Percentiles rank a stretch among this genome's conserved stretches.
phyloP scores from a whole-genome alignment of 345 rosid species.

The Eucalyptus decipiens region DNA sequence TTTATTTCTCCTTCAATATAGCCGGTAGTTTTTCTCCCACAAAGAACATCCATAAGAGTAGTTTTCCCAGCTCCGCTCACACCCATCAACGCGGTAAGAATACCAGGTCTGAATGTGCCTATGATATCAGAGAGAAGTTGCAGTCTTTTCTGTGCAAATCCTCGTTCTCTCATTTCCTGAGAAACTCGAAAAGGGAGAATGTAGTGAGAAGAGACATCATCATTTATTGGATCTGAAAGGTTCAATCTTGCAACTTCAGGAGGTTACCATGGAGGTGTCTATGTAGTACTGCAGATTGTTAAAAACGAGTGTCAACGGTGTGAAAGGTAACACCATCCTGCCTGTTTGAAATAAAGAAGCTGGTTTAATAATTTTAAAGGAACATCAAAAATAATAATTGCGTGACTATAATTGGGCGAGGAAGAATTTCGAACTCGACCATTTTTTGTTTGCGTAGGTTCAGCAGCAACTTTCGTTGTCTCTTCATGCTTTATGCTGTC shows the following conservation, averaged over 20 bases:
- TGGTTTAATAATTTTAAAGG: background rate
- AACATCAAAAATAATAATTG: background rate
- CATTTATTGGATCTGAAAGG: background rate
- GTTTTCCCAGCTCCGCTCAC: constrained; percentile 91
- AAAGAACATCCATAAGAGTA: constrained; percentile 73
- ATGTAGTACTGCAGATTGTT: constrained; percentile 45
- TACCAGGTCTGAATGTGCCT: constrained; percentile 67
- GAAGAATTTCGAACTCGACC: constrained; percentile 1
- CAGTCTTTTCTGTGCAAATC: constrained; percentile 30
- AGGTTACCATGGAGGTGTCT: constrained; percentile 54
- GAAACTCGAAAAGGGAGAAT: background rate
- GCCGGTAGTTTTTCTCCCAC: constrained; percentile 81
- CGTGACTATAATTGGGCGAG: background rate
- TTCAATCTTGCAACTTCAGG: background rate
- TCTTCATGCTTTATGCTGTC: background rate
- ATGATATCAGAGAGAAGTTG: constrained; percentile 54
- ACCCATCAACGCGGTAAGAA: constrained; percentile 82
- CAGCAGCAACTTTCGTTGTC: background rate
- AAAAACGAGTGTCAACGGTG: constrained; percentile 43
- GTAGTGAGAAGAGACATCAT: background rate
- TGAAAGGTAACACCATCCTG: constrained; percentile 54
- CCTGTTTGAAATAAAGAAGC: constrained; percentile 14
- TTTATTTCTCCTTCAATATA: constrained; percentile 59
- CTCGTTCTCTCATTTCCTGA: constrained; percentile 52
- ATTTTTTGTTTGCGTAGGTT: background rate